These are phyloP conservation scores for Camelina sativa DNA, from an alignment of 345 rosid genomes.

Conservation along the genomic window DNA sequence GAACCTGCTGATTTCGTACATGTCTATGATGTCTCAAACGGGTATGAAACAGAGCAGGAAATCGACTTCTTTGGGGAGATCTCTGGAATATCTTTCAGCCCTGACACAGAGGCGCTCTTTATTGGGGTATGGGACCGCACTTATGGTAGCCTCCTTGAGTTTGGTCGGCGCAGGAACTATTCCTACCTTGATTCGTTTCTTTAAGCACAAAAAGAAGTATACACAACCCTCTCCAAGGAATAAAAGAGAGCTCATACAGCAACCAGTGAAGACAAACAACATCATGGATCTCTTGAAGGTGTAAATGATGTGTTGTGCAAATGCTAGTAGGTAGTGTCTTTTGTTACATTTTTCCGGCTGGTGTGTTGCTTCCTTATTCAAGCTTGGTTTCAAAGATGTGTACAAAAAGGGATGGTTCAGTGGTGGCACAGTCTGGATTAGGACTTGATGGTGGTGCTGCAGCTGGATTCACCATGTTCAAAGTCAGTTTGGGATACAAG, in stretches of 20 bases:
- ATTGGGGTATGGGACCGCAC: constrained; percentile 89
- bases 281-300: constrained; percentile 29
- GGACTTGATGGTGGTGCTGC: constrained; percentile 8
- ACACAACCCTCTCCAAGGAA: constrained; percentile 8
- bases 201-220: constrained; percentile 39
- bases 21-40: constrained; percentile 61
- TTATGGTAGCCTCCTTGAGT: constrained; percentile 84
- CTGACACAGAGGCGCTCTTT: constrained; percentile 77
- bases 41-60: constrained; percentile 73
- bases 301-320: constrained; percentile 44
- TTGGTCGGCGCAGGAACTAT: constrained; percentile 61
- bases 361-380: constrained; percentile 17
- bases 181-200: constrained; percentile 64
- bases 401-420: constrained; percentile 22
- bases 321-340: constrained; percentile 31
- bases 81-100: constrained; percentile 83
- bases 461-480: not conserved
- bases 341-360: constrained; percentile 11
- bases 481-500: not conserved
- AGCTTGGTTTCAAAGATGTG: constrained; percentile 19
- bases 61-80: constrained; percentile 88
- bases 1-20: constrained; percentile 92
- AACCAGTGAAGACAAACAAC: constrained; percentile 18
- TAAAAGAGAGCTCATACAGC: constrained; percentile 30
- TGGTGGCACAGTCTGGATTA: constrained; percentile 21